Conservation (phyloP, 805 yeast genomes). For the Lachancea waltii region DNA sequence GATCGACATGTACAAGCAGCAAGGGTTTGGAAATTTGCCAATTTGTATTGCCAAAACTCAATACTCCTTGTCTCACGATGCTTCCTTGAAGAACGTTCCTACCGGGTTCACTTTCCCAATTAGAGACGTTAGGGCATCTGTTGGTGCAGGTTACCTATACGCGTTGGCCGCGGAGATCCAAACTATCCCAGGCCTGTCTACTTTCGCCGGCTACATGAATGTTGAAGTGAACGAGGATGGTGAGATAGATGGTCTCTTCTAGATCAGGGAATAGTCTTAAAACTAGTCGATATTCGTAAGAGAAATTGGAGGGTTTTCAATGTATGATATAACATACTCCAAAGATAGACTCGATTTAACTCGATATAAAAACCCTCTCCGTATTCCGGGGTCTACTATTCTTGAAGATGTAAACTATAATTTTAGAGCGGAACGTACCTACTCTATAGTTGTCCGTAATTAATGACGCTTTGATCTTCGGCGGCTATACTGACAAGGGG, state of each 20-base stretch:
- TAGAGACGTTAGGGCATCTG: conserved; percentile 87
- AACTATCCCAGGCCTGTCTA: conserved; percentile 96
- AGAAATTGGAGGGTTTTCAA: not conserved
- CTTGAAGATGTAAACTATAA: too few relatives aligned
- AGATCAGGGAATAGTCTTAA: conserved; percentile 13
- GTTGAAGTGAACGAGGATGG: conserved; percentile 89
- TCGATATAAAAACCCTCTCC: too few relatives aligned
- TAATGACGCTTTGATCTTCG: too few relatives aligned
- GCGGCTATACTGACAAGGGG: too few relatives aligned
- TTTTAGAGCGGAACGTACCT: too few relatives aligned
- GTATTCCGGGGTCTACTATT: too few relatives aligned
- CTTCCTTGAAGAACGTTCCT: conserved; percentile 90
- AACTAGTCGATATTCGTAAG: too few relatives aligned
- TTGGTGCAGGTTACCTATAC: conserved; percentile 95
- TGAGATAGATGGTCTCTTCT: conserved; percentile 88
- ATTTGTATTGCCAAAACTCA: conserved; percentile 97
- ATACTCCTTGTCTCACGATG: conserved; percentile 92
- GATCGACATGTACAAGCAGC: conserved; percentile 72
- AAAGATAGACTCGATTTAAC: too few relatives aligned
- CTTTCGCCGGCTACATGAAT: conserved; percentile 94
- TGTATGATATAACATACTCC: not conserved
- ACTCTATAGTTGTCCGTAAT: too few relatives aligned
- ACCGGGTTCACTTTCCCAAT: conserved; percentile 90
- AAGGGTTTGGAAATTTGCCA: conserved; percentile 88
- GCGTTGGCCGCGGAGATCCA: conserved; percentile 95